Evolutionary conservation across 1,284 basidiomycete genomes (phyloP).

Genomic region (Leccinum cinnamomeum): DNA sequence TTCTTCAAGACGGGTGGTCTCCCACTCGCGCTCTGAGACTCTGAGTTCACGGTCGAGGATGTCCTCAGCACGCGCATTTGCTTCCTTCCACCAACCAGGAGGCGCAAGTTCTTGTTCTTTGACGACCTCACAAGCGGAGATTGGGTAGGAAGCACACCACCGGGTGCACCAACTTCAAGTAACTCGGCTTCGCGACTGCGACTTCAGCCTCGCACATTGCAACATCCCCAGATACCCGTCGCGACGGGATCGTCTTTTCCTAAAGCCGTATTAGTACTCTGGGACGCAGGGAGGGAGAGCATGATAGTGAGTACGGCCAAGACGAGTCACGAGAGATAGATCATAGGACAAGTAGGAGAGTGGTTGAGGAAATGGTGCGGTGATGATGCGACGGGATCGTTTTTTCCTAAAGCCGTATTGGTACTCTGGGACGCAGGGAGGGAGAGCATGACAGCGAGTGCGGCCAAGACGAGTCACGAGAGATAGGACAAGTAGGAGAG

Average conservation of each 20-base stretch:
- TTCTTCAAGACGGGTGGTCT: slow-evolving; percentile 80
- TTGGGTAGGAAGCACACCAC: slow-evolving; percentile 45
- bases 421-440: slow-evolving; percentile 53
- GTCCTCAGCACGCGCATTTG: slow-evolving; percentile 68
- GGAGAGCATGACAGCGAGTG: slow-evolving; percentile 82
- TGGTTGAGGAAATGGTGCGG: slow-evolving; percentile 84
- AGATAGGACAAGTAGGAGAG: slow-evolving; percentile 78
- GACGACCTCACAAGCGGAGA: slow-evolving; percentile 66
- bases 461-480: slow-evolving; percentile 62
- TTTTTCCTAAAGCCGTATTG: slow-evolving; percentile 31
- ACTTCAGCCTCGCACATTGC: slow-evolving; percentile 80
- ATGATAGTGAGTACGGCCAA: slow-evolving; percentile 81
- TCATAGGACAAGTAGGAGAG: slow-evolving; percentile 74
- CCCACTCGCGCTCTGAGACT: slow-evolving; percentile 78
- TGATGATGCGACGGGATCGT: slow-evolving; percentile 60
- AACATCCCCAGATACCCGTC: slow-evolving; percentile 64
- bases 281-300: slow-evolving; percentile 70
- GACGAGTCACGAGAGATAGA: slow-evolving; percentile 48
- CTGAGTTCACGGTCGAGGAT: slow-evolving; percentile 79
- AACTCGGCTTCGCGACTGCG: slow-evolving; percentile 80
- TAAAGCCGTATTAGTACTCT: slow-evolving; percentile 26
- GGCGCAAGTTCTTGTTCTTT: slow-evolving; percentile 75
- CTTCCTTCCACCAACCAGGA: slow-evolving; percentile 68
- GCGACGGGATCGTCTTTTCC: slow-evolving; percentile 42
- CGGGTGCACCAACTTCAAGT: slow-evolving; percentile 68